These are phyloP conservation scores for Tolypocladium cylindrosporum DNA, from an alignment of 2,329 filamentous ascomycete genomes.

Conservation along the genomic window DNA sequence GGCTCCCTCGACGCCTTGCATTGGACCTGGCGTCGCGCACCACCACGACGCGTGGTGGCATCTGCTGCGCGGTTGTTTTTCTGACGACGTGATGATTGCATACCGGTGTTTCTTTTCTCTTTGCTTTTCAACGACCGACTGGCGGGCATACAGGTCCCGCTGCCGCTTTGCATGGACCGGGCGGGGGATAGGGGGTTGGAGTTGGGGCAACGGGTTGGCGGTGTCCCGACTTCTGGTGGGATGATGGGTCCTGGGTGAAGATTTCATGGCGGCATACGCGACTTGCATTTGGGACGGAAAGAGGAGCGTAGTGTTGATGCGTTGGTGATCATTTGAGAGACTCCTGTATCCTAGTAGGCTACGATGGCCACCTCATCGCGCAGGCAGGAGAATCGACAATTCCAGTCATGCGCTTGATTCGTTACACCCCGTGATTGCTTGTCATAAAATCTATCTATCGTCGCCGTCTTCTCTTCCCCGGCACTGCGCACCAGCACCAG, in stretches of 20 bases:
- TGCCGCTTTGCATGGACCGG: not conserved
- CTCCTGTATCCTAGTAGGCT: not conserved
- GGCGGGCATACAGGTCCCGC: no score
- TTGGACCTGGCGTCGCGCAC: not conserved
- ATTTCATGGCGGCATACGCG: not conserved
- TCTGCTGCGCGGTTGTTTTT: not conserved
- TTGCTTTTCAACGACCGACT: not conserved
- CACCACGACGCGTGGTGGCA: not conserved
- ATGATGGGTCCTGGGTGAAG: not conserved
- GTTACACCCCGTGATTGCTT: not conserved
- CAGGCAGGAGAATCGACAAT: not conserved
- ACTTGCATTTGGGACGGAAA: not conserved
- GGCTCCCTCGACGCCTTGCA: not conserved
- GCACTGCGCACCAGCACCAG: not conserved
- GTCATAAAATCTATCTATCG: not conserved
- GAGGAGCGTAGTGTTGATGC: not conserved
- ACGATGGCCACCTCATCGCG: no score
- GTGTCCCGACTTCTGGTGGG: no score
- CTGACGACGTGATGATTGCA: not conserved
- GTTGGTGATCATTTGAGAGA: not conserved
- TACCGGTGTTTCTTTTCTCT: not conserved
- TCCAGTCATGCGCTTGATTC: not conserved
- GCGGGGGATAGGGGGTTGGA: not conserved
- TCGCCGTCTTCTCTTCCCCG: not conserved
- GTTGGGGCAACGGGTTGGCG: not conserved